Percentiles rank a stretch among this genome's conserved stretches.
These are phyloP conservation scores for Xerocomellus intermedius DNA, from an alignment of 768 basidiomycete species.

Conservation along the genomic window DNA sequence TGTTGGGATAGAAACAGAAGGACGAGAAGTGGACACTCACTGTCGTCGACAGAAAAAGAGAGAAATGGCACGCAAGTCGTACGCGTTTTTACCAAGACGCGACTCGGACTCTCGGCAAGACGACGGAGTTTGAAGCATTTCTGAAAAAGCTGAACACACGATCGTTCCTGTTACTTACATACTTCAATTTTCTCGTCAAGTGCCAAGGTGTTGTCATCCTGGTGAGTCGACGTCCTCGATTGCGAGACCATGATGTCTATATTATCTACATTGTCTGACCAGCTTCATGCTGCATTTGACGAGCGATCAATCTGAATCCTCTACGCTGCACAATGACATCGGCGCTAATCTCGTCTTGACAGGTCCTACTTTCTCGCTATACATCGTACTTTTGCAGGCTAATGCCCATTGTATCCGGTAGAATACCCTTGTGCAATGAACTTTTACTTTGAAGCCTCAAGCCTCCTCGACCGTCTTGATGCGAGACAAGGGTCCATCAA, in stretches of 20 bases:
- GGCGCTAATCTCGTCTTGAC: slow-evolving; percentile 30
- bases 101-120: slow-evolving; percentile 29
- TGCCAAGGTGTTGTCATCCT: neutral
- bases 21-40: slow-evolving; percentile 23
- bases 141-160: neutral
- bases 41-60: slow-evolving; percentile 16
- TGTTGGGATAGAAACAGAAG: neutral
- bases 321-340: slow-evolving; percentile 2
- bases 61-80: slow-evolving; percentile 1
- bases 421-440: slow-evolving; percentile 60
- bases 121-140: slow-evolving; percentile 33
- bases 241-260: slow-evolving; percentile 49
- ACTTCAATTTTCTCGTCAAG: neutral
- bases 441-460: slow-evolving; percentile 91
- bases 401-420: slow-evolving; percentile 28
- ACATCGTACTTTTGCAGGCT: slow-evolving; percentile 25
- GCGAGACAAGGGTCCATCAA: slow-evolving; percentile 92
- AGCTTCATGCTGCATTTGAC: slow-evolving; percentile 48
- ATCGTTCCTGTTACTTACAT: neutral
- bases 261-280: slow-evolving; percentile 95
- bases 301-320: slow-evolving; percentile 37
- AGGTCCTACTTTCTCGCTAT: slow-evolving; percentile 16
- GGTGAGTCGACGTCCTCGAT: slow-evolving; percentile 21
- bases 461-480: slow-evolving; percentile 81
- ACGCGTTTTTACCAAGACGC: slow-evolving; percentile 31